These are phyloP conservation scores for Trichoderma sp. DNA, from an alignment of 2,329 filamentous ascomycete genomes.

Conservation along the genomic window DNA sequence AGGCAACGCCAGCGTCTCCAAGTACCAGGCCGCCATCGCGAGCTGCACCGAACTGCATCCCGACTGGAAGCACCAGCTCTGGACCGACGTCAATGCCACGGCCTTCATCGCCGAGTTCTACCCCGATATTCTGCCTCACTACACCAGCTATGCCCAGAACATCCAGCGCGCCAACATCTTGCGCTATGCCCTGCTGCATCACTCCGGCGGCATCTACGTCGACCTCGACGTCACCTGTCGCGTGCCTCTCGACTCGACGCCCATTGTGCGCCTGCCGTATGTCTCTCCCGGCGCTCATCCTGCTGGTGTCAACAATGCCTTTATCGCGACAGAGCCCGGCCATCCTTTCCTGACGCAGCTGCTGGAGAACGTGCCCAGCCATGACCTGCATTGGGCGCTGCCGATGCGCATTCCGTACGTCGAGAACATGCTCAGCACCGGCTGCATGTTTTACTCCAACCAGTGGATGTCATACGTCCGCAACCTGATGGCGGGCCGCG, in stretches of 20 bases:
- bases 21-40: constrained; percentile 25
- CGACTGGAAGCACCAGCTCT: constrained; percentile 25
- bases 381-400: constrained; percentile 26
- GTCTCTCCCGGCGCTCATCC: constrained; percentile 26
- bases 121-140: constrained; percentile 25
- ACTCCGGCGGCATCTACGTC: constrained; percentile 27
- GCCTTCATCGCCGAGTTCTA: constrained; percentile 24
- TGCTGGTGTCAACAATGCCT: constrained; percentile 27
- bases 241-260: constrained; percentile 23
- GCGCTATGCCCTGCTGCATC: constrained; percentile 26
- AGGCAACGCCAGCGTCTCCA: constrained; percentile 42
- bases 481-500: constrained; percentile 13
- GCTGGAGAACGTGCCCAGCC: constrained; percentile 22
- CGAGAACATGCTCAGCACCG: constrained; percentile 29
- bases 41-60: constrained; percentile 24
- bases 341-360: constrained; percentile 23
- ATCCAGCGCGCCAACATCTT: constrained; percentile 27
- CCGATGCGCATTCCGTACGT: constrained; percentile 28
- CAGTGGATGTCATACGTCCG: constrained; percentile 27
- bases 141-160: constrained; percentile 23
- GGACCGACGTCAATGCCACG: constrained; percentile 27
- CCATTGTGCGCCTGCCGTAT: constrained; percentile 23
- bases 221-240: constrained; percentile 27
- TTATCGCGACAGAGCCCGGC: constrained; percentile 23
- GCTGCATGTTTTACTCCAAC: constrained; percentile 30